Base-by-base conservation (phyloP, 192 early-diverging fungal species). In the Coemansia sp. region DNA sequence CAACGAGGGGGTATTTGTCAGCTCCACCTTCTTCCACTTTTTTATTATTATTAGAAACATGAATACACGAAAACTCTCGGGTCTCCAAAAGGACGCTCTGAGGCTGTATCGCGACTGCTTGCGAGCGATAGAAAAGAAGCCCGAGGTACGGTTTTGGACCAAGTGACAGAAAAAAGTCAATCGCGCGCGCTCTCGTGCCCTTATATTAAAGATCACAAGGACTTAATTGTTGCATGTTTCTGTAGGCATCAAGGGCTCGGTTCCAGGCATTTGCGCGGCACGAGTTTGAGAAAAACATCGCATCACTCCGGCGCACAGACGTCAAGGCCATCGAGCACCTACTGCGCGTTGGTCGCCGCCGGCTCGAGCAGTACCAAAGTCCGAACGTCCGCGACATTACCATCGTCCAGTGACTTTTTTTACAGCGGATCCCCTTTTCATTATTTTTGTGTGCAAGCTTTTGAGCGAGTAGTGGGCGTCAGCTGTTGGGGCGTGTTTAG, bases 321-420 rank as follows among this genome's bases (percentile, higher is more conserved):
- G 88, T 90, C 72, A 68, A 85, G 13, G 87, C 90, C 3, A 90
- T 90, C 29, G 90, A 92, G 70, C 88, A 90, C 51, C 77, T 92
- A 66, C 75, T 92, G 51, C 79, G 90, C 33, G 80, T 81, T 34
- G 90, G 90, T 9, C 84, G 85, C 31, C 78, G 87, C 24, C 87
- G 89, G 59, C 70, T 92, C 41, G 84, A 90, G 51, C 82, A 84
- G 29, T 92, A 90, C 66, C 76, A 73, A 66, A 70, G 85, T 14
- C 86, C 87, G 10, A 85, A 84, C 54, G 87, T 92, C 56, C 78
- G 81, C 68, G 89, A 90, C 68, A 81, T 92, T 4, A 31, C 59
- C 6, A 69, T 54, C 10, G 19, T 56, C 10, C 27, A 51, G 24
- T 11, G 21, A 11, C 24, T 3, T 19, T n/a, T 3, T 19, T n/a